Conservation (phyloP, 495 filamentous ascomycete genomes). For the Penicillium pancosmium region DNA sequence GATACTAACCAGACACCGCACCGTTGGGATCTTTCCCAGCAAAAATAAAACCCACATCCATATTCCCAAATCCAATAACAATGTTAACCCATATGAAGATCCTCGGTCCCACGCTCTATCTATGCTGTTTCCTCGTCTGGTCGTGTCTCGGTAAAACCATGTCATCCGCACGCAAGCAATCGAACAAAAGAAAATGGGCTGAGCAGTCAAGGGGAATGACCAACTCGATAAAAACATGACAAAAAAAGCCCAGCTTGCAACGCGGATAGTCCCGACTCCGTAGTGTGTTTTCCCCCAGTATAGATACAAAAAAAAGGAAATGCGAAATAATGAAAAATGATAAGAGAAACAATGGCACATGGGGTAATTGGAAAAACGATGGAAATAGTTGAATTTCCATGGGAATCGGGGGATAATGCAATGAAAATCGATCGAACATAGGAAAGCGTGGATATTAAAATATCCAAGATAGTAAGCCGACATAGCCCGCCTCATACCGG, state of each 20-base stretch:
- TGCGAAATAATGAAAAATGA: constrained; percentile 21
- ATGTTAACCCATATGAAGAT: constrained; percentile 26
- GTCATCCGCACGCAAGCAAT: constrained; percentile 30
- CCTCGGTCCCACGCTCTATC: constrained; percentile 33
- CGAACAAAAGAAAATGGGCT: constrained; percentile 22
- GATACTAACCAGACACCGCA: constrained; percentile 28
- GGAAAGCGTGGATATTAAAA: constrained; percentile 12
- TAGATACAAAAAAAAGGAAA: constrained; percentile 34
- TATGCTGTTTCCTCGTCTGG: constrained; percentile 36
- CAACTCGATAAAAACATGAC: constrained; percentile 11
- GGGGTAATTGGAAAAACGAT: constrained; percentile 19
- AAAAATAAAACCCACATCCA: constrained; percentile 19
- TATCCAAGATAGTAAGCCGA: constrained; percentile 6
- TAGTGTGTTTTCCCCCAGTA: constrained; percentile 33
- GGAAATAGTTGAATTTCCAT: constrained; percentile 25
- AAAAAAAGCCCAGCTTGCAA: constrained; percentile 18
- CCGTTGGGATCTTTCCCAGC: constrained; percentile 14
- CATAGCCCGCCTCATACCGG: constrained; percentile 33
- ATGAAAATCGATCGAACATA: constrained; percentile 28
- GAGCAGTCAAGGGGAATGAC: not conserved
- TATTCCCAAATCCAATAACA: constrained; percentile 28
- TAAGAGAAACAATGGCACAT: constrained; percentile 9
- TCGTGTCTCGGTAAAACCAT: constrained; percentile 37
- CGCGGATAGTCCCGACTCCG: constrained; percentile 38
- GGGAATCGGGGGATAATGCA: constrained; percentile 31